Base-by-base conservation (phyloP, 2,329 filamentous ascomycete species). In the Cadophora luteo-olivacea region DNA sequence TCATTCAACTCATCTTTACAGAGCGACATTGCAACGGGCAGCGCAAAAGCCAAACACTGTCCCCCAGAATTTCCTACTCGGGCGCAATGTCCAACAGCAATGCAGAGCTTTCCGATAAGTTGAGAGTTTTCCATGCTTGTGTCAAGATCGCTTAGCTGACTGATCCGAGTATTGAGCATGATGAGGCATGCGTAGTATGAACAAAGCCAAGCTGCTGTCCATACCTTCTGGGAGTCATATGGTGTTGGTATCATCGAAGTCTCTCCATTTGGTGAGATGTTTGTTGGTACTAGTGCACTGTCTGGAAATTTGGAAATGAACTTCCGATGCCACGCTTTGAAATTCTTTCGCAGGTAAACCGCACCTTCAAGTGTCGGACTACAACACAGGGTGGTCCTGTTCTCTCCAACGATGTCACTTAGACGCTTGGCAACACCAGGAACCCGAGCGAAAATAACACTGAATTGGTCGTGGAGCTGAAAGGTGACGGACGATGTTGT, bases 1-100 rank as follows among this genome's bases (percentile, higher is more conserved):
- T 19, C 32, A 16, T 36, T 36, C 19, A 57, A 57, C 38, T 25
- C 57, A 25, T 61, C 33, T 12, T 45, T 61, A 61, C 57, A 61
- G 45, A 61, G 33, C 8, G 22, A 61, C 22, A 61, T 4, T 11
- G 57, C 36, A 45, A 45, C 38, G 7, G 57, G 57, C 14, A 61
- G 7, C 11, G 38, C 57, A 61, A 61, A 61, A 4, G 36, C 38
- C 19, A 41, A 45, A 45, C 36, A 61, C 14, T 61, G 57, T 19
- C 57, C 57, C 3, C 57, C 57, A 29, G 57, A 41, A 29, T 14
- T 45, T 0, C 57, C 57, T 22, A 11, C 57, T 48, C 36, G 57
- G 4, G 36, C 24, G 19, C 57, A 45, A 3, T 24, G n/a, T 7
- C n/a, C n/a, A 38, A 38, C 16, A 38, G 33, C 14, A 38, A 58